phyloP scores from a whole-genome alignment of 768 basidiomycete species.

The Suillus placidus region DNA sequence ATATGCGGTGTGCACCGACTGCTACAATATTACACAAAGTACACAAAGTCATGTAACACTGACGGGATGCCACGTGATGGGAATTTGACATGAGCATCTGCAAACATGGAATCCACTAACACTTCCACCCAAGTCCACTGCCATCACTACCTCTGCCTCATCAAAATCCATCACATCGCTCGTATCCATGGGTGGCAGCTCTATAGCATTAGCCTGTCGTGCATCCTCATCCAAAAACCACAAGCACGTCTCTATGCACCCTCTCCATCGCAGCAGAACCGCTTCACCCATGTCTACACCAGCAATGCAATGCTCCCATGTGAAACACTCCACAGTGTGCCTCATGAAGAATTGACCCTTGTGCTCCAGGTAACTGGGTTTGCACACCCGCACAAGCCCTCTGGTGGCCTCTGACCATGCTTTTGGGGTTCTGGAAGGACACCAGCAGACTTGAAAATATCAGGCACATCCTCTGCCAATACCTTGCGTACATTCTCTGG shows the following conservation, averaged over 20 bases:
- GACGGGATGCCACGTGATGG: no score
- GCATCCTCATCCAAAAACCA: constrained; percentile 49
- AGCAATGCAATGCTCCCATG: constrained; percentile 63
- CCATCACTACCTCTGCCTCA: constrained; percentile 20
- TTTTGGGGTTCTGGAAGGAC: constrained; percentile 18
- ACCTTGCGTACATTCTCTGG: constrained; percentile 27
- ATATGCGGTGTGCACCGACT: no score
- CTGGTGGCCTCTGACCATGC: constrained; percentile 5
- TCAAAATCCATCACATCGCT: constrained; percentile 18
- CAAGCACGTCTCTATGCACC: constrained; percentile 66
- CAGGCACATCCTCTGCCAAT: constrained; percentile 33
- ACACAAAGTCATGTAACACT: no score
- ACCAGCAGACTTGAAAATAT: constrained; percentile 20
- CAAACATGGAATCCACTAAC: no score
- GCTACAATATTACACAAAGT: no score
- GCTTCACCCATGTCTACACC: constrained; percentile 52
- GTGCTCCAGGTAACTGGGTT: constrained; percentile 39
- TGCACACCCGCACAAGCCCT: constrained; percentile 53
- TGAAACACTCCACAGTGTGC: constrained; percentile 62
- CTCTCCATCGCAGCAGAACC: constrained; percentile 69
- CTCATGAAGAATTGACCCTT: constrained; percentile 47
- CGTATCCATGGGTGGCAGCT: neutral
- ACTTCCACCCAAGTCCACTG: constrained; percentile 21
- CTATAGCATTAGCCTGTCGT: neutral
- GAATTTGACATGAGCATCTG: no score